phyloP scores from a whole-genome alignment of 495 filamentous ascomycete species.

The Aspergillus conjunctus region DNA sequence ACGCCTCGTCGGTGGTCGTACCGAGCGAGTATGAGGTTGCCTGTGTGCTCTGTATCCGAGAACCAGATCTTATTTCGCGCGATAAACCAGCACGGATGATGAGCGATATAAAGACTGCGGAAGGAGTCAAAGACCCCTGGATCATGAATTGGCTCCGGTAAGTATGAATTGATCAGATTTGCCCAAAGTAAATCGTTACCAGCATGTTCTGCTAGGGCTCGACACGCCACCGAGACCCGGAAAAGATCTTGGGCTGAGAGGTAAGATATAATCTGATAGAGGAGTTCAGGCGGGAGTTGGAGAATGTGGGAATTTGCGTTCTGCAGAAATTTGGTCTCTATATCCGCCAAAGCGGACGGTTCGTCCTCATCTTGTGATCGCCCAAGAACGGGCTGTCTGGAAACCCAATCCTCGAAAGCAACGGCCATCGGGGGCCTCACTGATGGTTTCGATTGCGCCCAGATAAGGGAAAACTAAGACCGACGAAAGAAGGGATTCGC shows the following conservation, averaged over 20 bases:
- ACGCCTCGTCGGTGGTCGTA: constrained; percentile 71
- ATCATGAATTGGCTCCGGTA: constrained; percentile 50
- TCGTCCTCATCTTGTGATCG: constrained; percentile 3
- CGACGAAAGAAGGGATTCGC: background rate
- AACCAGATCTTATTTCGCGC: constrained; percentile 83
- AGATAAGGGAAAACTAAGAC: background rate
- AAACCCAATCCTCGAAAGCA: constrained; percentile 15
- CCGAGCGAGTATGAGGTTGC: constrained; percentile 69
- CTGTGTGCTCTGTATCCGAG: constrained; percentile 66
- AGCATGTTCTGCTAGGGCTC: constrained; percentile 51
- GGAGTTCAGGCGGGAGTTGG: constrained; percentile 63
- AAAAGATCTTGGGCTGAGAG: constrained; percentile 61
- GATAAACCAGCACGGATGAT: constrained; percentile 85
- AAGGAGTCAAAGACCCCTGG: constrained; percentile 62
- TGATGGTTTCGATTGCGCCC: background rate
- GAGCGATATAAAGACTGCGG: constrained; percentile 68
- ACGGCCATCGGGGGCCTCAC: constrained; percentile 20
- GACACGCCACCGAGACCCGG: constrained; percentile 57
- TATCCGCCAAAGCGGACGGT: constrained; percentile 2
- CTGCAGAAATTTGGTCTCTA: background rate
- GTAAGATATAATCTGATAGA: constrained; percentile 61
- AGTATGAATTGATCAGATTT: constrained; percentile 59
- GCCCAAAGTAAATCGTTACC: constrained; percentile 65
- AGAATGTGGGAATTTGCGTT: constrained; percentile 33
- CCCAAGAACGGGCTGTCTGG: constrained; percentile 15